Base-by-base conservation (phyloP, 352 stramenopile species). In the Thraustotheca clavata region DNA sequence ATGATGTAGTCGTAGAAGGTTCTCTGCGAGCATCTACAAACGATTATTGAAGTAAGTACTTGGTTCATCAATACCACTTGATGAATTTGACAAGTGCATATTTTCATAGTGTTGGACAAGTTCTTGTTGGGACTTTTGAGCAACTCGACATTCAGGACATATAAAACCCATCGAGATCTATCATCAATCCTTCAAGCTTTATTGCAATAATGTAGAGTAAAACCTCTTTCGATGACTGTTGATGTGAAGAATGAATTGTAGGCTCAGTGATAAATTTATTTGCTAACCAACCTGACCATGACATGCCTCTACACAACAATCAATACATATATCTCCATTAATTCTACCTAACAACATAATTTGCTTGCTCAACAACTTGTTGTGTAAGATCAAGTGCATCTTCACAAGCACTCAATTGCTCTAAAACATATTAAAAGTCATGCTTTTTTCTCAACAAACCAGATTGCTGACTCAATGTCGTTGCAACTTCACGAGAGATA, bases 121-220 rank as follows among this genome's bases (percentile, higher is more conserved):
- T n/a, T 84, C 72, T 2, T 83, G 72, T 0, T 74, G 59, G 22
- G 79, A 84, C 48, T 74, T 59, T 24, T 89, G 89, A 36, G 71
- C 76, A 2, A 92, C 72, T 68, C 85, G 85, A 46, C 83, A 92
- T 33, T 92, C 83, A 2, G 83, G 83, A 52, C 83, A 92, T 47
- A 92, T 92, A 60, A 92, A 92, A 0, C 83, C 83, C 80, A 92
- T 90, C 0, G 74, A 70, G 62, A 92, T 88, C 80, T 92, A 40
- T 1, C 4, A 50, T 41, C 52, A 47, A 18, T 62, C 32, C 20
- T 59, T 12, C 2, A 41, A 4, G 14, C 35, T 2, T 36, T 33
- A 38, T 11, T n/a, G n/a, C n/a, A 35, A 60, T 11, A 20, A 54
- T 54, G 14, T 27, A 27, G 9, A 22, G 49, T 20, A 1, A 41